Percentiles rank a stretch among this genome's conserved stretches.
phyloP scores from a whole-genome alignment of 148 eudicot species.

The Fagopyrum tataricum region DNA sequence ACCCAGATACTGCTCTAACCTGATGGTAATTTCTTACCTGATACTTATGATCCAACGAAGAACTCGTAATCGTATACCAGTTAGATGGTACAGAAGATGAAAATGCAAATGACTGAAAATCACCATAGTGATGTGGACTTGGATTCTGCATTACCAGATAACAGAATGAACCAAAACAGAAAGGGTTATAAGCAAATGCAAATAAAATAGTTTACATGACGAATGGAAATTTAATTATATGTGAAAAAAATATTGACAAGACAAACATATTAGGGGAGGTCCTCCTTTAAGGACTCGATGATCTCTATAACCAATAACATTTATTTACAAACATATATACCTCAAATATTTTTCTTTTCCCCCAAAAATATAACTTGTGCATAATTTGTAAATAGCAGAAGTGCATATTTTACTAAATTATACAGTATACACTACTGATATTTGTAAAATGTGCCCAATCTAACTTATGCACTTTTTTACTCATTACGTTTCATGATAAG shows the following conservation, averaged over 20 bases:
- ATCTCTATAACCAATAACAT: background rate
- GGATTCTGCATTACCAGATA: background rate
- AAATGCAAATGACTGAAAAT: slow-evolving; percentile 3
- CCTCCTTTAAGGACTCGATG: background rate
- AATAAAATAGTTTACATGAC: too few species aligned
- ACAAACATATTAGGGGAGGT: background rate
- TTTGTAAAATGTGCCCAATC: too few species aligned
- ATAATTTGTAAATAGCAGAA: too few species aligned
- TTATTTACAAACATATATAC: too few species aligned
- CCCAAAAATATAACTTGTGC: too few species aligned
- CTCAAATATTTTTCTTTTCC: too few species aligned
- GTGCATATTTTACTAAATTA: too few species aligned
- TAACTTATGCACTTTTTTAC: too few species aligned
- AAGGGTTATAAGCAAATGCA: background rate
- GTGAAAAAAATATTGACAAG: background rate
- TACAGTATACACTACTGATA: too few species aligned
- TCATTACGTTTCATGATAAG: too few species aligned
- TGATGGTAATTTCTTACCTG: slow-evolving; percentile 1
- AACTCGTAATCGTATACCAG: background rate
- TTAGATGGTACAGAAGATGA: slow-evolving; percentile 2
- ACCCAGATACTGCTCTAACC: background rate
- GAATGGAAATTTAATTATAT: too few species aligned
- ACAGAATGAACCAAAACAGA: background rate
- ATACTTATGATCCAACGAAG: background rate
- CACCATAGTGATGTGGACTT: background rate